phyloP scores from a whole-genome alignment of 305 asterid genomes.

The Fraxinus ornus region DNA sequence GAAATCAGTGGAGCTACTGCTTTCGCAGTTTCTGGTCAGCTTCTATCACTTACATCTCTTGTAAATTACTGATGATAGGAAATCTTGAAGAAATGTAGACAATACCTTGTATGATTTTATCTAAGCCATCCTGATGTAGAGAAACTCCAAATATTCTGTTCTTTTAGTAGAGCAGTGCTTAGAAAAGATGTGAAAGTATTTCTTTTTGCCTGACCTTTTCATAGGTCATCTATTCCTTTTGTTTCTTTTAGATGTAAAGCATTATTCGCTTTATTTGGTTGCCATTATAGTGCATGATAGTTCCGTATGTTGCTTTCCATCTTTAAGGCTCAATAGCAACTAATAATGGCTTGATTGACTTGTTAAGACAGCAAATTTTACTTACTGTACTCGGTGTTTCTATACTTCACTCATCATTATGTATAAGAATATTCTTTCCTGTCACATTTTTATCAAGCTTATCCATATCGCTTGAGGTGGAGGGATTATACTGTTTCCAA shows the following conservation, averaged over 20 bases:
- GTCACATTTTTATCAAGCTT: not conserved
- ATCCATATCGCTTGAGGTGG: not conserved
- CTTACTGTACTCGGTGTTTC: not conserved
- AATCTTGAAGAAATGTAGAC: not conserved
- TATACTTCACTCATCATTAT: constrained; percentile 2
- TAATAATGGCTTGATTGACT: not conserved
- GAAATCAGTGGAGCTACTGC: constrained; percentile 70
- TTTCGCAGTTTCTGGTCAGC: constrained; percentile 77
- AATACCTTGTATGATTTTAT: not conserved
- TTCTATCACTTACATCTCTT: not conserved
- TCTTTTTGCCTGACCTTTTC: not conserved
- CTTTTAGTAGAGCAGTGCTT: not conserved
- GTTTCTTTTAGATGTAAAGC: not conserved
- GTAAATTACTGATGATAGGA: not conserved
- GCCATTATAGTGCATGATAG: not conserved
- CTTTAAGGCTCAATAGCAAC: not conserved
- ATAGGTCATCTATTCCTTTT: not conserved
- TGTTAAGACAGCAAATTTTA: not conserved
- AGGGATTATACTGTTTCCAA: not conserved
- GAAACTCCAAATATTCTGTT: not conserved
- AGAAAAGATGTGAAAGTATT: not conserved
- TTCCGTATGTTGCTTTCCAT: not conserved
- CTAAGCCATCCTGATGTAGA: not conserved
- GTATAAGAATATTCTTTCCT: not conserved
- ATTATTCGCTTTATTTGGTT: not conserved